Evolutionary conservation across 176 grass and related monocot genomes (phyloP).

Genomic region (Triticum monococcum): DNA sequence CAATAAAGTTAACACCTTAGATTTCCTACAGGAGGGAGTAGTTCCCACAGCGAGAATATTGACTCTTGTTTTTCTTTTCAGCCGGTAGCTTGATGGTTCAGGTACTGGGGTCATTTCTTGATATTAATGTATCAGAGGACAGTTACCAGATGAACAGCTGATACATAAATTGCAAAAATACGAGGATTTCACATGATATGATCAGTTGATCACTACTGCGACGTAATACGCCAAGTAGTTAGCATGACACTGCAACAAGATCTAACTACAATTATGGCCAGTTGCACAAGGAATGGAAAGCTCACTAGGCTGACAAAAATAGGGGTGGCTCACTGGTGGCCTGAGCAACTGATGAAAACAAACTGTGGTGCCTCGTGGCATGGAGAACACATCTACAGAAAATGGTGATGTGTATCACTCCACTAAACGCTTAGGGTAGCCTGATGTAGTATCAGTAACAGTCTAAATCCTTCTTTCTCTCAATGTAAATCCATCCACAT

Average conservation of each 20-base stretch:
- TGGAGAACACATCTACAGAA: neutral
- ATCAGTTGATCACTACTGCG: neutral
- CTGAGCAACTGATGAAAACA: neutral
- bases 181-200: neutral
- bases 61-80: constrained; percentile 17
- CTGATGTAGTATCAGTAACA: neutral
- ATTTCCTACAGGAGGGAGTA: neutral
- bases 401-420: neutral
- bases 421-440: neutral
- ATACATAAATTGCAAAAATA: neutral
- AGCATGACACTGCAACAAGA: constrained; percentile 16
- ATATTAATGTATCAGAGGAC: constrained; percentile 21
- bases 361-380: neutral
- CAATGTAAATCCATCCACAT: neutral
- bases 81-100: constrained; percentile 58
- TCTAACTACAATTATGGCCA: constrained; percentile 3
- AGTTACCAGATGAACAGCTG: constrained; percentile 36
- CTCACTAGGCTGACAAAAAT: neutral
- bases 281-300: neutral
- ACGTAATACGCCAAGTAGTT: neutral
- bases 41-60: constrained; percentile 25
- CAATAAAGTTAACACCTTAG: neutral
- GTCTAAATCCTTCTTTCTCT: neutral
- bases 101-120: constrained; percentile 35
- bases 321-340: neutral